Evolutionary conservation across 2,329 filamentous ascomycete genomes (phyloP), one percentile per base, ranked within the genome.

Genomic region (Chrysoporthe austroafricana): DNA sequence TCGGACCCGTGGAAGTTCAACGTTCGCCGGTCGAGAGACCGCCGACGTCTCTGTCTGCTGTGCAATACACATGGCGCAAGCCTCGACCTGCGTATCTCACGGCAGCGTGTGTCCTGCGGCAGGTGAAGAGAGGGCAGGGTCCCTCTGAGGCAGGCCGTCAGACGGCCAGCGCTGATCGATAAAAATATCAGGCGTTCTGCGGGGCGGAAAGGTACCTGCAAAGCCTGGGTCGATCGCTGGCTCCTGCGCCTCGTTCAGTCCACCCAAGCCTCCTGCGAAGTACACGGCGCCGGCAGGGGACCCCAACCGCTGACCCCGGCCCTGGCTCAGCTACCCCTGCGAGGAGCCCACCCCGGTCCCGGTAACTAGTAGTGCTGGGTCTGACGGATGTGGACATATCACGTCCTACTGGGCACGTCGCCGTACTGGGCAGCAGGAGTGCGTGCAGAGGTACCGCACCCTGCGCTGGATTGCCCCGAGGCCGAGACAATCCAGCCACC

Each of bases 151-250:
- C 62, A 43, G 62, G 48, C 34, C 62, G 52, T 44, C 62, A 69
- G 44, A 56, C 48, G 64, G 63, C 60, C 68, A 64, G 61, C 42
- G 59, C 59, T 61, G 50, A 44, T 44, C n/a, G 68, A 67, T 69
- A 69, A 64, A 69, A 69, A 69, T 69, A 69, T 67, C 63, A 50
- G 62, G 34, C 34, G 32, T 34, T 48, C 7, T 57, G 54, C 57
- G 39, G 42, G 57, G 57, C 42, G 57, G 57, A 60, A 32, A 60
- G 57, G 36, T 60, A 60, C 42, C 8, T 43, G 21, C 5, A 13
- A 43, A 43, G 46, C 21, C 48, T 52, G 48, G 48, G 48, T 61
- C 61, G 56, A 67, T 52, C 48, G 62, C 59, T 57, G 63, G 67
- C 65, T 63, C 60, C 59, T 66, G 64, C 67, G 67, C 67, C 61